phyloP scores from a whole-genome alignment of 768 basidiomycete genomes.

The Punctularia strigosozonata region DNA sequence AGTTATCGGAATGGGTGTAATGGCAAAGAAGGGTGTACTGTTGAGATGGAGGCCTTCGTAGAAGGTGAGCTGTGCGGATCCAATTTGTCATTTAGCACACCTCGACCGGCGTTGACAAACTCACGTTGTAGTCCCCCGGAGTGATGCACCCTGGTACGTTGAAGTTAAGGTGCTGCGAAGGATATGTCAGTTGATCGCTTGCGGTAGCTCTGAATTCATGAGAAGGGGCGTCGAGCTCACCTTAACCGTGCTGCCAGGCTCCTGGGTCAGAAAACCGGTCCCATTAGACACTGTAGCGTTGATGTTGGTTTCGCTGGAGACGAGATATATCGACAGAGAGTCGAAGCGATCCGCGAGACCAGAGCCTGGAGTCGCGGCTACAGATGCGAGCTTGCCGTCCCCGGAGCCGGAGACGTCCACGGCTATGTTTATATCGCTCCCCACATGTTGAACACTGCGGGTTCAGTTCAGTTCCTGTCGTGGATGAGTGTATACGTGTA shows the following conservation, averaged over 20 bases:
- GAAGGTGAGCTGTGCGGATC: conserved; percentile 26
- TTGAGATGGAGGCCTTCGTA: conserved; percentile 30
- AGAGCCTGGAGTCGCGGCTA: conserved; percentile 23
- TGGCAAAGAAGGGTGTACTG: conserved; percentile 22
- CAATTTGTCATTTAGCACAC: conserved; percentile 1
- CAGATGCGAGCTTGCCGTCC: conserved; percentile 27
- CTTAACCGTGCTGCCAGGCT: conserved; percentile 30
- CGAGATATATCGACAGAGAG: conserved; percentile 29
- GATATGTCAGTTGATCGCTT: not conserved
- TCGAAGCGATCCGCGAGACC: conserved; percentile 24
- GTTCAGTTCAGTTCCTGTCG: not conserved
- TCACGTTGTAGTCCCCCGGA: conserved; percentile 31
- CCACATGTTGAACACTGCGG: conserved; percentile 17
- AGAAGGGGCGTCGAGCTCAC: too few species aligned
- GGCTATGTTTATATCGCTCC: conserved; percentile 19
- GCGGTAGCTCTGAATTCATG: conserved; percentile 16
- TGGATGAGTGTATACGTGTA: not conserved
- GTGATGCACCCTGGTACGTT: conserved; percentile 29
- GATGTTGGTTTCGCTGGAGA: conserved; percentile 23
- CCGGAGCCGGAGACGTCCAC: conserved; percentile 32
- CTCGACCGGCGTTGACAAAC: conserved; percentile 5
- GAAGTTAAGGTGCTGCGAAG: conserved; percentile 18
- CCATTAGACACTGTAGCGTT: conserved; percentile 30
- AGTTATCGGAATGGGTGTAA: conserved; percentile 27
- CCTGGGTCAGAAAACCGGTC: conserved; percentile 22